Percentiles rank a stretch among this genome's conserved stretches.
Evolutionary conservation across 345 rosid species (phyloP).

Genomic region (Kandelia obovata): DNA sequence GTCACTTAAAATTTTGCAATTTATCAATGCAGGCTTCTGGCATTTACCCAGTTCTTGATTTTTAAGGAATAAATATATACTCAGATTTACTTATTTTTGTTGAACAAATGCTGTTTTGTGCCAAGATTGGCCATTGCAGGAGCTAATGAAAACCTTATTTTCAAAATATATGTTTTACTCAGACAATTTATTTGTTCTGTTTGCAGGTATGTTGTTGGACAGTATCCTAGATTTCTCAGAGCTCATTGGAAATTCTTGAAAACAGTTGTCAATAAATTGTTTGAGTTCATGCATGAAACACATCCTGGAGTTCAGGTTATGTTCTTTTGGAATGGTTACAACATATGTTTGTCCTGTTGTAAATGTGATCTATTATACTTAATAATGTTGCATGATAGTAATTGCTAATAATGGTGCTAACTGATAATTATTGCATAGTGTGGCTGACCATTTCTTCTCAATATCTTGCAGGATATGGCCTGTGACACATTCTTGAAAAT

Average conservation of each 20-base stretch:
- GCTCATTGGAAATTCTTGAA: conserved; percentile 99
- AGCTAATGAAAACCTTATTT: too few species aligned
- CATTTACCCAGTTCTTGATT: background rate
- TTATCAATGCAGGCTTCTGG: background rate
- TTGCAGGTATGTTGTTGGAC: conserved; percentile 98
- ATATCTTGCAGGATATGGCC: conserved; percentile 85
- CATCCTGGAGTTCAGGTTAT: conserved; percentile 99
- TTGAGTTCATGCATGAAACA: conserved; percentile 99
- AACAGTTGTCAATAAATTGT: conserved; percentile 97
- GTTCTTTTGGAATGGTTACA: background rate
- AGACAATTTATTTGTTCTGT: conserved; percentile 13
- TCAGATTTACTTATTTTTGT: too few species aligned
- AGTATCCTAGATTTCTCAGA: conserved; percentile 96
- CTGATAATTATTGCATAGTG: background rate
- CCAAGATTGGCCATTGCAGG: too few species aligned
- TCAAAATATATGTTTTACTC: too few species aligned
- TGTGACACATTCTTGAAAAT: conserved; percentile 99
- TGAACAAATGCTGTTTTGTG: too few species aligned
- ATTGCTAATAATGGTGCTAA: background rate
- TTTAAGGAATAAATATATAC: too few species aligned
- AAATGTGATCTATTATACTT: background rate
- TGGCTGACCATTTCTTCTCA: background rate
- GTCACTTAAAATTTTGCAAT: background rate
- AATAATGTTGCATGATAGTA: background rate
- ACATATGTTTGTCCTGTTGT: background rate